Evolutionary conservation across 345 rosid species (phyloP).

Genomic region (Psidium guajava): DNA sequence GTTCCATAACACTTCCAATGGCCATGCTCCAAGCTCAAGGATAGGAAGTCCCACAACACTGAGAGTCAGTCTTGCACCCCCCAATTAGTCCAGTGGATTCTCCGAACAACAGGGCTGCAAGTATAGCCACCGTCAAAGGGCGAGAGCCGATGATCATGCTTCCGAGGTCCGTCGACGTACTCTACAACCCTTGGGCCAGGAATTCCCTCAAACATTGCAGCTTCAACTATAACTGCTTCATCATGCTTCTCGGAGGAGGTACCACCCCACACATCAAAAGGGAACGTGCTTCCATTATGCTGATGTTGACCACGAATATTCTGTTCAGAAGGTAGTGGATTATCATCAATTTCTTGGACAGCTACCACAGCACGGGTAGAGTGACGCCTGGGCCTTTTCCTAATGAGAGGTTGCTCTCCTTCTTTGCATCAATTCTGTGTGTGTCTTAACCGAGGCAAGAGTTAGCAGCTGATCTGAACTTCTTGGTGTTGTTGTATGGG

Average conservation of each 20-base stretch:
- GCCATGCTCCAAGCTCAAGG: slow-evolving; percentile 40
- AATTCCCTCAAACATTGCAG: slow-evolving; percentile 99
- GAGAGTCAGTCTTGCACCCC: slow-evolving; percentile 60
- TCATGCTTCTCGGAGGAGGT: slow-evolving; percentile 96
- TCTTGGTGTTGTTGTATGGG: no score
- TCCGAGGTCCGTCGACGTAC: neutral
- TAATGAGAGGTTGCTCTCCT: slow-evolving; percentile 58
- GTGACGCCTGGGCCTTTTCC: slow-evolving; percentile 50
- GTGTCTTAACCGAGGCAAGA: no score
- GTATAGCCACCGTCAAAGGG: slow-evolving; percentile 81
- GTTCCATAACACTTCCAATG: no score
- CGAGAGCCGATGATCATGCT: slow-evolving; percentile 72
- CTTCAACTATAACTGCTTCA: slow-evolving; percentile 99
- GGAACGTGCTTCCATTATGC: slow-evolving; percentile 38
- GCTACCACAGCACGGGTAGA: slow-evolving; percentile 38
- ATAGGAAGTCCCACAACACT: slow-evolving; percentile 82
- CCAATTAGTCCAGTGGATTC: slow-evolving; percentile 79
- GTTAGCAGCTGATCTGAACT: no score
- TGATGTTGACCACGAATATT: slow-evolving; percentile 24
- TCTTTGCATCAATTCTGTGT: no score
- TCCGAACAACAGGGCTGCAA: slow-evolving; percentile 68
- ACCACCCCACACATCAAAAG: slow-evolving; percentile 99
- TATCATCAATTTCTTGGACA: slow-evolving; percentile 31
- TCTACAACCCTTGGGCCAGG: slow-evolving; percentile 11
- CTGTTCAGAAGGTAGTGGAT: slow-evolving; percentile 43